phyloP scores from a whole-genome alignment of 2,329 filamentous ascomycete genomes.

The Bipolaris bicolor region DNA sequence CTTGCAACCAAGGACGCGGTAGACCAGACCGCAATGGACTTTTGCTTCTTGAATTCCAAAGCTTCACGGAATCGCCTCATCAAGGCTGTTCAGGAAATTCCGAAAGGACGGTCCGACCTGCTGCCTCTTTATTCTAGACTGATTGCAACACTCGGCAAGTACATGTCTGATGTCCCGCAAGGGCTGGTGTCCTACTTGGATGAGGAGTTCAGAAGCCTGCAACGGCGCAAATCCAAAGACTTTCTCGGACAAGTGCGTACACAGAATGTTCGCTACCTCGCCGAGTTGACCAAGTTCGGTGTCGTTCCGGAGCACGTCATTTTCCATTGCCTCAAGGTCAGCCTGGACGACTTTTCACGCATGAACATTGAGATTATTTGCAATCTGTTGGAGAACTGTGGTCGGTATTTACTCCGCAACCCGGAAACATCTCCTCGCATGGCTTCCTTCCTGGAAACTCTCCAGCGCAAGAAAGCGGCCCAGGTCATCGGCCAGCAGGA shows the following conservation, averaged over 20 bases:
- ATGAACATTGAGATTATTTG: slow-evolving; percentile 99
- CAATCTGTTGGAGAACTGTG: slow-evolving; percentile 94
- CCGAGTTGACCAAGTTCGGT: slow-evolving; percentile 96
- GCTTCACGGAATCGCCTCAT: slow-evolving; percentile 92
- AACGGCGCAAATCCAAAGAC: slow-evolving; percentile 96
- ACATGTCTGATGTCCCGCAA: slow-evolving; percentile 93
- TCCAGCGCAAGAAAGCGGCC: slow-evolving; percentile 93
- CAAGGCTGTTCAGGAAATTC: slow-evolving; percentile 91
- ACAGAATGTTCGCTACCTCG: slow-evolving; percentile 95
- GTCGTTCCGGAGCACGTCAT: slow-evolving; percentile 98
- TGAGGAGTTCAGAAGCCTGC: slow-evolving; percentile 93
- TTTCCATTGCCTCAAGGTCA: slow-evolving; percentile 97
- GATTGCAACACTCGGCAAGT: slow-evolving; percentile 89
- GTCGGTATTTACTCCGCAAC: slow-evolving; percentile 89
- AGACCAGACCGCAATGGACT: slow-evolving; percentile 92
- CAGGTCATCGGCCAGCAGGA: slow-evolving; percentile 96
- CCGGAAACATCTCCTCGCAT: slow-evolving; percentile 92
- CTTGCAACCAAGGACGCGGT: slow-evolving; percentile 89
- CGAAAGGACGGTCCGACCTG: slow-evolving; percentile 90
- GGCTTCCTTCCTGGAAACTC: slow-evolving; percentile 89
- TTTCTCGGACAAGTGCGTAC: slow-evolving; percentile 93
- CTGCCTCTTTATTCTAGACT: slow-evolving; percentile 91
- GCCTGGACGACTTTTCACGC: slow-evolving; percentile 93
- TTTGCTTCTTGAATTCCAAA: slow-evolving; percentile 98
- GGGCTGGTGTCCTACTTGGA: slow-evolving; percentile 91